phyloP scores from a whole-genome alignment of 192 early-diverging fungal genomes.

The Diversispora epigaea region DNA sequence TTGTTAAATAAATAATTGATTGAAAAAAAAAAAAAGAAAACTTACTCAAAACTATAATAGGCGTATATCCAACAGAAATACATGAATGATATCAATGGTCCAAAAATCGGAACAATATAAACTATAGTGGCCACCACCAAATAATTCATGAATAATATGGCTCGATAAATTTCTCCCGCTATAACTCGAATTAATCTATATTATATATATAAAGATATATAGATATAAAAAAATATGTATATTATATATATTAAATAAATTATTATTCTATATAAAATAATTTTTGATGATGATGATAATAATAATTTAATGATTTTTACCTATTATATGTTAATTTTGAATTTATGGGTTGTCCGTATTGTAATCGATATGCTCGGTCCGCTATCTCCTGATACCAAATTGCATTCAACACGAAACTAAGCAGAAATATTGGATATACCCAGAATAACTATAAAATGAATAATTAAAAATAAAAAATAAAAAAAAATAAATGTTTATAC shows the following conservation, averaged over 20 bases:
- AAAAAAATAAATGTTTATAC: neutral
- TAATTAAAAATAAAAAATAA: neutral
- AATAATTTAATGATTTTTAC: no score
- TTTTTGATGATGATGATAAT: neutral
- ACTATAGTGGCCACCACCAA: conserved; percentile 37
- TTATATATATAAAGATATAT: neutral
- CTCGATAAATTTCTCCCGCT: conserved; percentile 48
- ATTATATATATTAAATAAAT: neutral
- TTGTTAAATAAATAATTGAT: no score
- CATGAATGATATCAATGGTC: conserved; percentile 45
- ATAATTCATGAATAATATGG: conserved; percentile 49
- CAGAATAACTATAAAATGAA: conserved; percentile 46
- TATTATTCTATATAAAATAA: neutral
- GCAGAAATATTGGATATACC: conserved; percentile 54
- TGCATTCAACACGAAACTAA: conserved; percentile 52
- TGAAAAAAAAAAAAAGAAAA: conserved; percentile 23
- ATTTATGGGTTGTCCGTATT: conserved; percentile 41
- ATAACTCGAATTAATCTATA: conserved; percentile 34
- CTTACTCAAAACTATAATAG: conserved; percentile 57
- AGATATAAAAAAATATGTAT: neutral
- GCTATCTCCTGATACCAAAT: conserved; percentile 63
- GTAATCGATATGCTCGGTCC: conserved; percentile 46
- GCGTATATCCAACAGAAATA: conserved; percentile 46
- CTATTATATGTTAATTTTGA: conserved; percentile 39
- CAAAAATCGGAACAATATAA: conserved; percentile 44